Evolutionary conservation across 148 eudicot species (phyloP), one percentile per base, ranked within the genome.

Genomic region (Mesembryanthemum crystallinum): DNA sequence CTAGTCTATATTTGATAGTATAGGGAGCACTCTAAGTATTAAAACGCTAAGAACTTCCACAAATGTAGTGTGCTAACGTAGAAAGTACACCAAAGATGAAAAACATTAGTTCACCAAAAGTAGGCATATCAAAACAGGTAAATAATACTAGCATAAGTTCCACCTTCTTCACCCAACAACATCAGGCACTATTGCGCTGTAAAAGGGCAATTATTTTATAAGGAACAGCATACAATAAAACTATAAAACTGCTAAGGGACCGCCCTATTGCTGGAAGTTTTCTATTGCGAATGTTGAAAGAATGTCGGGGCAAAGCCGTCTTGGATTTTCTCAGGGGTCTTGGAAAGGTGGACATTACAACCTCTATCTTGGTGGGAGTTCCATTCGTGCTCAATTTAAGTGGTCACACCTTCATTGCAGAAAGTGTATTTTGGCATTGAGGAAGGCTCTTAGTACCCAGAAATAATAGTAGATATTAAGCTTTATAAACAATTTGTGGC

Each of bases 21-120:
- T 66, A 72, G 76, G 76, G 73, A 65, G 29, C 71, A 64, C 76
- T n/a, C 81, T 72, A 63, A n/a, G 11, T 20, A 42, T 45, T 49
- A 39, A 9, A 69, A 68, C 73, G 14, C 0, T n/a, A 27, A 6
- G 29, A 8, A 5, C 13, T 39, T 23, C n/a, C n/a, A n/a, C n/a
- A n/a, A n/a, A 14, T 14, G 39, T 21, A n/a, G 54, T 75, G 13
- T 2, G 52, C 35, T 32, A 15, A 66, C 77, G 57, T 74, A 43
- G 24, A 63, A 37, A 6, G 63, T 24, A 45, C 45, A 74, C 49
- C 11, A 32, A 32, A 64, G 61, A 14, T 33, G 0, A 67, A 67
- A n/a, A 23, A 39, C 14, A 33, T 37, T 63, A 15, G 66, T 7
- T 29, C 11, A 29, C n/a, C 21, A 29, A 33, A 30, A 29, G 39